These are phyloP conservation scores for Ophiostoma himal-ulmi DNA, from an alignment of 2,329 filamentous ascomycete genomes.

Conservation along the genomic window DNA sequence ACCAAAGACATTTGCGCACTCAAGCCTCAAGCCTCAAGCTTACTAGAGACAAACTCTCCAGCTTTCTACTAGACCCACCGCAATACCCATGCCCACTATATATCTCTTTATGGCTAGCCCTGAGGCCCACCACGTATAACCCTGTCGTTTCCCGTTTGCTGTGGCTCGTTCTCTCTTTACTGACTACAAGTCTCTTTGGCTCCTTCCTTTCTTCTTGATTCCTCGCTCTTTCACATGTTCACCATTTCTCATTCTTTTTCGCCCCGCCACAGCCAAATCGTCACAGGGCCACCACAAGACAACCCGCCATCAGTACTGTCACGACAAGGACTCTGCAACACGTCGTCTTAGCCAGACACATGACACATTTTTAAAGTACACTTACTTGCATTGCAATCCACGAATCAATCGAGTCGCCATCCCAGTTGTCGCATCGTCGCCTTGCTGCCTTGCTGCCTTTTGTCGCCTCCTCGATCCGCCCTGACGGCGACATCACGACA, in stretches of 20 bases:
- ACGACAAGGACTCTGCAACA: background rate
- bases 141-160: background rate
- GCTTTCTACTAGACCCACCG: background rate
- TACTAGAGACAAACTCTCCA: background rate
- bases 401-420: background rate
- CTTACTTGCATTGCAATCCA: background rate
- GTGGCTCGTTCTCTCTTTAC: background rate
- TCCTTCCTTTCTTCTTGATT: background rate
- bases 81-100: background rate
- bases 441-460: background rate
- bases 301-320: background rate
- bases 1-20: background rate
- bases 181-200: background rate
- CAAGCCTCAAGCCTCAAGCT: background rate
- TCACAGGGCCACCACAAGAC: background rate
- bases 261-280: background rate
- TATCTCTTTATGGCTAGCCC: background rate
- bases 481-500: background rate
- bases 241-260: background rate
- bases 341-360: background rate
- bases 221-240: conserved; percentile 11
- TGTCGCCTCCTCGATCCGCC: background rate
- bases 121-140: background rate
- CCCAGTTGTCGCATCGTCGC: no score
- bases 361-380: background rate